Evolutionary conservation across 768 basidiomycete genomes (phyloP).

Genomic region (Trametes sanguinea): DNA sequence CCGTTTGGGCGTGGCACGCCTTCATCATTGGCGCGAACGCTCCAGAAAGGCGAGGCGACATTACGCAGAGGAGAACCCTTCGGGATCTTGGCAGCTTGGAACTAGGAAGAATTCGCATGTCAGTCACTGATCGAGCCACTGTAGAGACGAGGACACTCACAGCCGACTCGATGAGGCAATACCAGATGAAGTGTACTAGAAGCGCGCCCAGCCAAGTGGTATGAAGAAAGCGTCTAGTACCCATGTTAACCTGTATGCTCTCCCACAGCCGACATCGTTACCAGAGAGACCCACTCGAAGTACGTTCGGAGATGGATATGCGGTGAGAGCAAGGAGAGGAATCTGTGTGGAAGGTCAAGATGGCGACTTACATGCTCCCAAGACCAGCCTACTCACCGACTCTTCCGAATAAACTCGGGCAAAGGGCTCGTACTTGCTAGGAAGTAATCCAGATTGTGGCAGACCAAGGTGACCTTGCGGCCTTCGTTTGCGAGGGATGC

Average conservation of each 20-base stretch:
- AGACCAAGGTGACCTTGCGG: conserved; percentile 50
- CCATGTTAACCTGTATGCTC: not conserved
- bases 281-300: conserved; percentile 49
- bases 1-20: conserved; percentile 47
- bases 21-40: conserved; percentile 51
- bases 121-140: not conserved
- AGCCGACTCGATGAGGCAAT: conserved; percentile 16
- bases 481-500: conserved; percentile 50
- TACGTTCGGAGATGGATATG: conserved; percentile 49
- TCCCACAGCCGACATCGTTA: too few species aligned
- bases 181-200: conserved; percentile 54
- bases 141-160: not conserved
- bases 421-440: conserved; percentile 48
- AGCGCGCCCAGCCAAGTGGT: conserved; percentile 55
- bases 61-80: conserved; percentile 52
- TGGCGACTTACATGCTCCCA: not conserved
- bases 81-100: conserved; percentile 39
- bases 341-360: conserved; percentile 34
- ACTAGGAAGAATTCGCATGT: conserved; percentile 27
- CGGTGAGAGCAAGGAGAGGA: conserved; percentile 51
- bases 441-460: conserved; percentile 52
- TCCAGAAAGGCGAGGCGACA: conserved; percentile 46
- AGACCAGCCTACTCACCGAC: conserved; percentile 43
- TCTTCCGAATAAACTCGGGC: conserved; percentile 58
- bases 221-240: conserved; percentile 55